Evolutionary conservation across 1,284 basidiomycete species (phyloP).

Genomic region (Cystobasidium slooffiae): DNA sequence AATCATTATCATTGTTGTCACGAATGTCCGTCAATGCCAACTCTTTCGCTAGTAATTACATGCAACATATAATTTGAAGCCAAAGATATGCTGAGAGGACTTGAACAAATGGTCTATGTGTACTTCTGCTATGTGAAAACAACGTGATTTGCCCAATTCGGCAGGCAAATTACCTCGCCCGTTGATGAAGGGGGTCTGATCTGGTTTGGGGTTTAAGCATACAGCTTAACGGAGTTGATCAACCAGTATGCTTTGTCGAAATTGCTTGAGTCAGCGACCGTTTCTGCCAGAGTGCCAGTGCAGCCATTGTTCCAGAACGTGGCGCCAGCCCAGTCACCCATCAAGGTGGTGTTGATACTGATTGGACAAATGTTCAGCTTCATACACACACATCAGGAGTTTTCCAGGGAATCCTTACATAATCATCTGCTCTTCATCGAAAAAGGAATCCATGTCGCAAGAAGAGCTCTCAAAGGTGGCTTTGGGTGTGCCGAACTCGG

Average conservation of each 20-base stretch:
- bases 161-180: no score
- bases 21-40: no score
- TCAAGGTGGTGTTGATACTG: constrained; percentile 41
- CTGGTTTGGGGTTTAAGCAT: background rate
- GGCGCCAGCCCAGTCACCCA: constrained; percentile 44
- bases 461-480: constrained; percentile 20
- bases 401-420: constrained; percentile 17
- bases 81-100: no score
- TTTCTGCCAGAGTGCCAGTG: constrained; percentile 32
- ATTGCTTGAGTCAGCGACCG: constrained; percentile 22
- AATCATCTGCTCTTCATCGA: constrained; percentile 43
- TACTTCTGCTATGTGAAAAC: no score
- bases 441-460: constrained; percentile 38
- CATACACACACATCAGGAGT: background rate
- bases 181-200: no score
- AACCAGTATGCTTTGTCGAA: constrained; percentile 42
- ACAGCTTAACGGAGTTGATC: constrained; percentile 37
- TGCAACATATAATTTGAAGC: no score
- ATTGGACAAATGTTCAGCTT: background rate
- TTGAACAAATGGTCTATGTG: no score
- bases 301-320: constrained; percentile 45
- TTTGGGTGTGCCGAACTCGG: constrained; percentile 38
- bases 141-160: no score
- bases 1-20: no score
- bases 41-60: no score